These are phyloP conservation scores for Diaporthe batatas DNA, from an alignment of 2,329 filamentous ascomycete genomes.

Conservation along the genomic window DNA sequence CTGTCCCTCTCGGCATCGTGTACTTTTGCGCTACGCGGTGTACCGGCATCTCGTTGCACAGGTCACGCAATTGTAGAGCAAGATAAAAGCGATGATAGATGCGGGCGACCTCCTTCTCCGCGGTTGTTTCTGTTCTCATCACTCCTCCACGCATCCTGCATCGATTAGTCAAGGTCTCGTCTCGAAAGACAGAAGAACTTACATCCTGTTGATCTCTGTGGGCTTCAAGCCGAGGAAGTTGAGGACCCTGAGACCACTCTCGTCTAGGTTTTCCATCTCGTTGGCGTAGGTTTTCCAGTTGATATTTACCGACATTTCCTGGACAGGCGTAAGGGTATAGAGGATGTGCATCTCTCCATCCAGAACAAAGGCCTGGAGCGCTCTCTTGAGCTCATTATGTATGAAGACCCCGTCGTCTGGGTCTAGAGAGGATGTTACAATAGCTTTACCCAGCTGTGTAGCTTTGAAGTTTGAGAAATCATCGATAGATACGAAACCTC, in stretches of 20 bases:
- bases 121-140: constrained; percentile 72
- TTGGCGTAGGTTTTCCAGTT: constrained; percentile 81
- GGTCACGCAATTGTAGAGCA: constrained; percentile 81
- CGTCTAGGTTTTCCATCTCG: constrained; percentile 77
- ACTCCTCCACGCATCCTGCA: constrained; percentile 74
- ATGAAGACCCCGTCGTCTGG: constrained; percentile 83
- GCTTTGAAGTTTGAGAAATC: constrained; percentile 67
- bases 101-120: constrained; percentile 71
- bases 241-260: constrained; percentile 78
- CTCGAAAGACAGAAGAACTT: constrained; percentile 48
- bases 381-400: constrained; percentile 75
- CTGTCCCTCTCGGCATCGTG: constrained; percentile 75
- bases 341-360: constrained; percentile 85
- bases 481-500: constrained; percentile 67
- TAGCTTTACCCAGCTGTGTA: constrained; percentile 76
- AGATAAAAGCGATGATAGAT: constrained; percentile 81
- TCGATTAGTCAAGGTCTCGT: constrained; percentile 1
- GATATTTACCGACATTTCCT: constrained; percentile 67
- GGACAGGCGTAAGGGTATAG: constrained; percentile 82
- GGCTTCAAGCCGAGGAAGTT: constrained; percentile 77
- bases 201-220: constrained; percentile 76
- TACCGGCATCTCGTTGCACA: constrained; percentile 82
- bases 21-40: constrained; percentile 79
- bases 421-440: constrained; percentile 79
- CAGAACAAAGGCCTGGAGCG: constrained; percentile 81